A percentile compares a stretch with the other conserved stretches of the same genome.
Conservation (phyloP, 2,329 filamentous ascomycete genomes). For the Ceratocystis huliohia region DNA sequence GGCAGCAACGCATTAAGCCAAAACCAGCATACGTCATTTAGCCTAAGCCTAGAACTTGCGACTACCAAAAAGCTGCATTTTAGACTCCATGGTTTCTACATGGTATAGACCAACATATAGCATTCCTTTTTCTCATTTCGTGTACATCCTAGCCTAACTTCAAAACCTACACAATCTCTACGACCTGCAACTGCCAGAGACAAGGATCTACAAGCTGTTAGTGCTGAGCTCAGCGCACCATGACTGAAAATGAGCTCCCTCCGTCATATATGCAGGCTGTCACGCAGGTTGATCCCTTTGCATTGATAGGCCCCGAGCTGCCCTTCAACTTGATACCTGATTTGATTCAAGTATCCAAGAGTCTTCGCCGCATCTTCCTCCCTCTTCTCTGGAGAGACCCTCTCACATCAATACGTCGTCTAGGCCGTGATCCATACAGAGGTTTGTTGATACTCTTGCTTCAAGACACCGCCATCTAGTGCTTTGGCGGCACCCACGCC, state of each 20-base stretch:
- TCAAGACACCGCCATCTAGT: neutral
- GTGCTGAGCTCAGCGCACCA: neutral
- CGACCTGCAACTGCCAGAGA: neutral
- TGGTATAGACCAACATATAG: neutral
- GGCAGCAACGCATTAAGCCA: neutral
- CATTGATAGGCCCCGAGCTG: conserved; percentile 36
- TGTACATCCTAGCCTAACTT: no score
- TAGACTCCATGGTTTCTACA: neutral
- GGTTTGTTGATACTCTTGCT: conserved; percentile 27
- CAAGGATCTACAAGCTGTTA: neutral
- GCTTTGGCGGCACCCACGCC: neutral
- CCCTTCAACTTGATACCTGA: conserved; percentile 31
- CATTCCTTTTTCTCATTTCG: neutral
- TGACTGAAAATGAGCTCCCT: conserved; percentile 24
- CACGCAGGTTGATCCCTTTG: conserved; percentile 36
- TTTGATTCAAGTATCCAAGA: conserved; percentile 38
- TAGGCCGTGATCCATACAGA: conserved; percentile 34
- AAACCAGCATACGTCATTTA: neutral
- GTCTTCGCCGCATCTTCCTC: conserved; percentile 38
- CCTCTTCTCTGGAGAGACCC: conserved; percentile 43
- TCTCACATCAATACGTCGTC: conserved; percentile 30
- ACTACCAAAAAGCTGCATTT: neutral
- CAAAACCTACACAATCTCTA: neutral
- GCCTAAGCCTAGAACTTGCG: neutral
- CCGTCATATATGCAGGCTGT: conserved; percentile 44